These are phyloP conservation scores for Plantago ovata DNA, from an alignment of 257 asterid genomes.

Conservation along the genomic window DNA sequence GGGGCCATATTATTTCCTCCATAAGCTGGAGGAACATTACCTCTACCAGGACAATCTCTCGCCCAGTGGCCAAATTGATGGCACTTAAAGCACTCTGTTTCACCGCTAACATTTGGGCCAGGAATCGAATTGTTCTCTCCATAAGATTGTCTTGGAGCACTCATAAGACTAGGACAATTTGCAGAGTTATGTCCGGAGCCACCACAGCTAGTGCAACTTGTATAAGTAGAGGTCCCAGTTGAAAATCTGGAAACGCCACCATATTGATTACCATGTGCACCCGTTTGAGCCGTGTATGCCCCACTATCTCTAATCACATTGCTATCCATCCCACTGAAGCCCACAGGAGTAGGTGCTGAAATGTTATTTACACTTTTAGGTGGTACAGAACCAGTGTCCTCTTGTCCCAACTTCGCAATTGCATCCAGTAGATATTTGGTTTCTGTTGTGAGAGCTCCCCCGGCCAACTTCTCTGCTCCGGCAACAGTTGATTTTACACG, in stretches of 20 bases:
- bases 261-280: constrained; percentile 44
- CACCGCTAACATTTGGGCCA: constrained; percentile 32
- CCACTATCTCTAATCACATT: constrained; percentile 33
- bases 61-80: constrained; percentile 91
- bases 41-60: constrained; percentile 60
- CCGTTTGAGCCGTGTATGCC: constrained; percentile 31
- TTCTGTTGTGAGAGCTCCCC: constrained; percentile 36
- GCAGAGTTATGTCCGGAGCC: constrained; percentile 64
- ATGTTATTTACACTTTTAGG: constrained; percentile 32
- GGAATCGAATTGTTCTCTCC: constrained; percentile 38
- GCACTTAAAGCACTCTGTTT: constrained; percentile 68
- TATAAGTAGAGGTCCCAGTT: constrained; percentile 33
- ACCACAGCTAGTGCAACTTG: constrained; percentile 74
- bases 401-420: constrained; percentile 44
- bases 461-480: constrained; percentile 53
- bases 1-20: constrained; percentile 42
- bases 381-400: constrained; percentile 31
- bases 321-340: constrained; percentile 31
- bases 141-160: constrained; percentile 58
- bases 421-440: constrained; percentile 49
- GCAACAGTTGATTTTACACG: constrained; percentile 81
- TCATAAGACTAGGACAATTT: constrained; percentile 66
- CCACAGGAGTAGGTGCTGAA: constrained; percentile 28
- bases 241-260: constrained; percentile 51
- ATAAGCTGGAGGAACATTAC: constrained; percentile 51